phyloP scores from a whole-genome alignment of 768 basidiomycete genomes.

The Mycena kentingensis region DNA sequence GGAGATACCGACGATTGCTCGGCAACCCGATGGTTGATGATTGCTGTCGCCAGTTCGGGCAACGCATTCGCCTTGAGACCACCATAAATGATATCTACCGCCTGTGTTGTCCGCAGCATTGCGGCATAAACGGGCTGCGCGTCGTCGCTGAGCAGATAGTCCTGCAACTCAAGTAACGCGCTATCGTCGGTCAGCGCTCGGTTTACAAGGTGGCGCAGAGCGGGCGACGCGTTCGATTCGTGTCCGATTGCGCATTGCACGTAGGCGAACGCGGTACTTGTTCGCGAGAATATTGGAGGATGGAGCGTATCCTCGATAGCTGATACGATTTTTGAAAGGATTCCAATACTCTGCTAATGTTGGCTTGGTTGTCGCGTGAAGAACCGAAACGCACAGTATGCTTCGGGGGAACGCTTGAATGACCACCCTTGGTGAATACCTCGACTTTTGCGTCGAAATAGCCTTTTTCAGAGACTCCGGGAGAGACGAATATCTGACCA shows the following conservation, averaged over 20 bases:
- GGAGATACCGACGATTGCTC: constrained; percentile 35
- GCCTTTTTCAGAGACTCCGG: constrained; percentile 54
- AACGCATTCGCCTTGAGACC: constrained; percentile 53
- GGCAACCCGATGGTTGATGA: constrained; percentile 53
- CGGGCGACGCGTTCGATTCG: constrained; percentile 17
- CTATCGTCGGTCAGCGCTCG: constrained; percentile 35
- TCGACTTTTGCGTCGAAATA: constrained; percentile 45
- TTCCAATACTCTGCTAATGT: constrained; percentile 47
- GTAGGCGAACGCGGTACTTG: constrained; percentile 21
- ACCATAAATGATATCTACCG: constrained; percentile 48
- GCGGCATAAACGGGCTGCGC: constrained; percentile 24
- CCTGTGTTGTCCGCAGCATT: constrained; percentile 54
- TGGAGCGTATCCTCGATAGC: constrained; percentile 45
- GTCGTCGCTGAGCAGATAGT: too few species aligned
- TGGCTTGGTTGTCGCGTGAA: neutral
- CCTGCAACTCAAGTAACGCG: constrained; percentile 42
- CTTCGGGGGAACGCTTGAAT: constrained; percentile 60
- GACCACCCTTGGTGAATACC: constrained; percentile 55
- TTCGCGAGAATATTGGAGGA: constrained; percentile 40
- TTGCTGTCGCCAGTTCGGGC: constrained; percentile 48
- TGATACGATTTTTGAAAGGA: constrained; percentile 53
- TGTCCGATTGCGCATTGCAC: constrained; percentile 49
- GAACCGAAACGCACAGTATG: constrained; percentile 49
- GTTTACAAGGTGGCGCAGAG: constrained; percentile 36
- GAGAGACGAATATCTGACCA: constrained; percentile 41